A percentile compares a stretch with the other conserved stretches of the same genome.
phyloP scores from a whole-genome alignment of 2,329 filamentous ascomycete genomes.

The Diaporthe eres region DNA sequence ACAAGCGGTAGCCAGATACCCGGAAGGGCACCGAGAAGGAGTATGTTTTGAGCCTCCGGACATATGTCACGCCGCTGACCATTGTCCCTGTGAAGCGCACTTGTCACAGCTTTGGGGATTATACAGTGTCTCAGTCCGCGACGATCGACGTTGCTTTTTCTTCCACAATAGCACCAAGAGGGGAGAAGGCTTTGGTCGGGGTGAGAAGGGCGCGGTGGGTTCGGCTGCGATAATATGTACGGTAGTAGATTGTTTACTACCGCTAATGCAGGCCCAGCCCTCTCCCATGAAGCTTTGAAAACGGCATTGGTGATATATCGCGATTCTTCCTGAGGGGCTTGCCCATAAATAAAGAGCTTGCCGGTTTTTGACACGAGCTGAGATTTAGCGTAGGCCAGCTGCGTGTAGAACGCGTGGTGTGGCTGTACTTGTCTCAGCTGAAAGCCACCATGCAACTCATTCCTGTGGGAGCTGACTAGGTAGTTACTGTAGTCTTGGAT shows the following conservation, averaged over 20 bases:
- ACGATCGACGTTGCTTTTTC: background rate
- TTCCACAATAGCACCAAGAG: background rate
- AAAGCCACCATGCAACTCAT: background rate
- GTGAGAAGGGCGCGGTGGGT: background rate
- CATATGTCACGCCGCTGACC: background rate
- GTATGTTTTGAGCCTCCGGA: background rate
- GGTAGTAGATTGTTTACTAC: background rate
- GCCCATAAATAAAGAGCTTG: background rate
- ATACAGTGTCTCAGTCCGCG: background rate
- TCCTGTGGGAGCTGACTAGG: background rate
- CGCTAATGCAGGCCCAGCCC: slow-evolving; percentile 1
- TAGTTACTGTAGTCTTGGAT: background rate
- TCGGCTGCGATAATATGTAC: background rate
- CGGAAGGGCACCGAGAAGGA: background rate
- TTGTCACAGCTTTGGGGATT: too few species aligned
- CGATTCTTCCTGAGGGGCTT: background rate
- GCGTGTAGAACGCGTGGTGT: background rate
- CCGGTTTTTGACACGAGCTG: background rate
- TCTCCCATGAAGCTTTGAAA: background rate
- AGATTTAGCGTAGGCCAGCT: background rate
- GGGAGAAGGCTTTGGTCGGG: background rate
- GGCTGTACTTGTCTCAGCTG: background rate
- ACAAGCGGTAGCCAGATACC: background rate
- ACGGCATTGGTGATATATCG: background rate
- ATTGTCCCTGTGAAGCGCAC: background rate